Percentiles rank a stretch among this genome's conserved stretches.
These are phyloP conservation scores for Kwoniella shivajii DNA, from an alignment of 1,284 basidiomycete species.

Conservation along the genomic window DNA sequence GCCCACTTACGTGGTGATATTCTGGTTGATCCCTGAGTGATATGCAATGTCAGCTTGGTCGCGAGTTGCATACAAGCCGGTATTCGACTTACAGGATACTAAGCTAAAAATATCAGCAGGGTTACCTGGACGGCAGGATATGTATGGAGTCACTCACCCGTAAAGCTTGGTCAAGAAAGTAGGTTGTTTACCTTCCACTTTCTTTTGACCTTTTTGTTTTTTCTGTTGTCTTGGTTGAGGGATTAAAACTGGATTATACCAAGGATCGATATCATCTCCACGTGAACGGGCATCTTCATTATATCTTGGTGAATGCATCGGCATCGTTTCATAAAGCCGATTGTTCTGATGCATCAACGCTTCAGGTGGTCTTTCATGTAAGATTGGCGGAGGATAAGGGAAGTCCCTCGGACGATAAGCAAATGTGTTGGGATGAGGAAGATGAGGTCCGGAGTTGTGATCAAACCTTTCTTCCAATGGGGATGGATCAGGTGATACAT, in stretches of 20 bases:
- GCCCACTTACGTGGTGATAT: conserved; percentile 34
- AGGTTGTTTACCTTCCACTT: conserved; percentile 64
- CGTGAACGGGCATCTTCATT: neutral
- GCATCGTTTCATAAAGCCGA: neutral
- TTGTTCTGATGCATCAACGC: neutral
- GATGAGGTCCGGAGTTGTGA: neutral
- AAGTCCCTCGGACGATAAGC: neutral
- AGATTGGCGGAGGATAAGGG: neutral
- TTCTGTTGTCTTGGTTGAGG: conserved; percentile 10
- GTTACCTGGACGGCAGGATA: neutral
- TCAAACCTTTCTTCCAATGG: conserved; percentile 13
- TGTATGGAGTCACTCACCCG: conserved; percentile 62
- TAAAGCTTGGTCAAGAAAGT: conserved; percentile 91
- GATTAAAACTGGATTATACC: conserved; percentile 19
- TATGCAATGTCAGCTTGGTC: too few relatives aligned
- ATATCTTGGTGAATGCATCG: neutral
- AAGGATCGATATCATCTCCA: conserved; percentile 19
- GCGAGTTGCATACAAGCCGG: neutral
- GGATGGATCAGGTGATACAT: conserved; percentile 27
- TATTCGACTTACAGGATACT: conserved; percentile 28
- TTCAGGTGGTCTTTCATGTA: neutral
- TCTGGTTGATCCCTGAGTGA: conserved; percentile 32
- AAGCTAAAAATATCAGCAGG: neutral
- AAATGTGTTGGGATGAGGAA: neutral
- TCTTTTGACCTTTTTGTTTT: conserved; percentile 27